Evolutionary conservation across 805 yeast species (phyloP), one percentile per base, ranked within the genome.

Genomic region (Teunomyces lycoperdinae): DNA sequence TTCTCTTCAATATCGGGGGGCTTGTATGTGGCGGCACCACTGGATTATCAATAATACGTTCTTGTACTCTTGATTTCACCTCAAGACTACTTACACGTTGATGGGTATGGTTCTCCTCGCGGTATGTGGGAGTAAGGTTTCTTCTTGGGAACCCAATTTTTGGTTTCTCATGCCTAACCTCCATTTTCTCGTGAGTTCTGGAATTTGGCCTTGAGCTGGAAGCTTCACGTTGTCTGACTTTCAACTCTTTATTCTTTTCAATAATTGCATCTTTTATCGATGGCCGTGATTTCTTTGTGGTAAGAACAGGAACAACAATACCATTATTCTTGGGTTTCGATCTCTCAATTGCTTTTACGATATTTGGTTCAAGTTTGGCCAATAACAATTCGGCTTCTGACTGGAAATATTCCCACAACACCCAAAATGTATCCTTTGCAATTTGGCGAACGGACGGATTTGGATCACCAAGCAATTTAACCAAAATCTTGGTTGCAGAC

Each of bases 371-470:
- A 28, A 54, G 36, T 36, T 46, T 48, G 11, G 49, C 29, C 2
- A 73, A 53, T 8, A 81, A 50, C 11, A 51, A 53, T 11, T 76
- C 79, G 0, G 83, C 86, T 10, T 71, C 67, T 0, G 64, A 58
- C 0, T 88, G 86, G 66, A 80, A 85, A 5, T 75, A 58, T 16
- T 70, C 72, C 54, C 75, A 76, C 47, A 81, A 77, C 10, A 78
- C 70, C 97, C 97, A 91, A 58, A 77, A 92, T 0, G 89, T 74
- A 2, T 73, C 70, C 61, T 96, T 78, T 71, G 85, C 87, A 0
- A 81, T 70, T 56, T 83, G 95, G 53, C 97, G 76, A 0, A 88
- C 97, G 0, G 79, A 70, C 0, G 91, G 89, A 49, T 86, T 85
- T 0, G 96, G 88, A 62, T 91, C 98, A 0, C 80, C 61, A 0